Percentiles rank a stretch among this genome's conserved stretches.
phyloP scores from a whole-genome alignment of 345 rosid genomes.

The Raphanus sativus region DNA sequence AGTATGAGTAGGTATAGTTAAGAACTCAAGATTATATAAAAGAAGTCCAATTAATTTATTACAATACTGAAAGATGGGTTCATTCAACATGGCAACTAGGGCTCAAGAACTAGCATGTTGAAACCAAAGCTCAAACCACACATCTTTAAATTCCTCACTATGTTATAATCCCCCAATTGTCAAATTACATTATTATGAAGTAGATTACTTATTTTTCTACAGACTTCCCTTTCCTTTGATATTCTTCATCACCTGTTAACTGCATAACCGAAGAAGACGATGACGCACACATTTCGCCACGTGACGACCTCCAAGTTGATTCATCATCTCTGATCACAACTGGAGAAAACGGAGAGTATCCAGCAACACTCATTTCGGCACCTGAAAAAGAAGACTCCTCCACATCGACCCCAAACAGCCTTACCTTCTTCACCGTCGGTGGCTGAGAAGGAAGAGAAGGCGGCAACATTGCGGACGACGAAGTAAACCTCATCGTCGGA shows the following conservation, averaged over 20 bases:
- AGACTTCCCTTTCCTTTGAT: slow-evolving; percentile 40
- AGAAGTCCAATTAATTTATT: neutral
- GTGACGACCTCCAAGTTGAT: neutral
- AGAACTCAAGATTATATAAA: neutral
- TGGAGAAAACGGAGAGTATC: slow-evolving; percentile 27
- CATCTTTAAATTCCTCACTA: slow-evolving; percentile 1
- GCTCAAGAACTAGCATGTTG: slow-evolving; percentile 15
- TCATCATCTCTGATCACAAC: slow-evolving; percentile 28
- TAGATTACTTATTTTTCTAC: neutral
- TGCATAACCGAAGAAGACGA: slow-evolving; percentile 29
- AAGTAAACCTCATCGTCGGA: slow-evolving; percentile 18
- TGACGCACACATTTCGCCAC: no score
- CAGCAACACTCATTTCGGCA: slow-evolving; percentile 18
- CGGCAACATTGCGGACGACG: neutral
- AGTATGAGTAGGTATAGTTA: neutral
- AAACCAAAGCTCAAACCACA: neutral
- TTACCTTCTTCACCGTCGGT: slow-evolving; percentile 45
- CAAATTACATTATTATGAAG: neutral
- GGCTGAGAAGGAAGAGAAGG: slow-evolving; percentile 3
- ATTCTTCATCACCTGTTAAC: slow-evolving; percentile 26
- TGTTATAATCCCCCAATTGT: neutral
- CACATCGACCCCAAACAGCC: slow-evolving; percentile 69
- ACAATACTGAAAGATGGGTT: neutral
- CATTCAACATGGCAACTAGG: slow-evolving; percentile 12
- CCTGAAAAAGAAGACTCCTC: slow-evolving; percentile 49